Conservation (phyloP, 2,329 filamentous ascomycete genomes). For the Tolypocladium endophyticum region DNA sequence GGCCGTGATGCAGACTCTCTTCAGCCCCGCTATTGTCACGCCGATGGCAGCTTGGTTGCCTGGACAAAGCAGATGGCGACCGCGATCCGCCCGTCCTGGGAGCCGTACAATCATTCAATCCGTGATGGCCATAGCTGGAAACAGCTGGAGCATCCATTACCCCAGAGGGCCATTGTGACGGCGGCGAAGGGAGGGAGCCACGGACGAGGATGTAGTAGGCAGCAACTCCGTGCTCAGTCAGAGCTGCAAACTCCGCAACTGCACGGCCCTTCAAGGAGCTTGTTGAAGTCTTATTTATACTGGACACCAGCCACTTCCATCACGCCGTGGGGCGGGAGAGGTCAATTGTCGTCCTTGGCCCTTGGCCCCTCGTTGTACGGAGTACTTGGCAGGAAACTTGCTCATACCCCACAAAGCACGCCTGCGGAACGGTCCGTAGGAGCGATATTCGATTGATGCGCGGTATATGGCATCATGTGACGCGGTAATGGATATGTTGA, state of each 20-base stretch:
- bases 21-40: not conserved
- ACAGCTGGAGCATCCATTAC: too few relatives aligned
- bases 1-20: not conserved
- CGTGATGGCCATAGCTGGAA: too few relatives aligned
- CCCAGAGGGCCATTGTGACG: too few relatives aligned
- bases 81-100: not conserved
- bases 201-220: not conserved
- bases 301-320: not conserved
- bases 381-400: not conserved
- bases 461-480: not conserved
- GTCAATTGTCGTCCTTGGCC: not conserved
- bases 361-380: not conserved
- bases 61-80: too few relatives aligned
- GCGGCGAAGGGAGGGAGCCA: not conserved
- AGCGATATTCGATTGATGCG: not conserved
- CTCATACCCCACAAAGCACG: not conserved
- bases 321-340: not conserved
- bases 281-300: not conserved
- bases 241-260: not conserved
- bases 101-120: not conserved
- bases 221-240: not conserved
- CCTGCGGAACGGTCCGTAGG: not conserved
- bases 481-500: not conserved
- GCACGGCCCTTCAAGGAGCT: not conserved
- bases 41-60: not conserved